A percentile compares a stretch with the other conserved stretches of the same genome.
Evolutionary conservation across 495 filamentous ascomycete species (phyloP).

Genomic region (Elasticomyces elasticus): DNA sequence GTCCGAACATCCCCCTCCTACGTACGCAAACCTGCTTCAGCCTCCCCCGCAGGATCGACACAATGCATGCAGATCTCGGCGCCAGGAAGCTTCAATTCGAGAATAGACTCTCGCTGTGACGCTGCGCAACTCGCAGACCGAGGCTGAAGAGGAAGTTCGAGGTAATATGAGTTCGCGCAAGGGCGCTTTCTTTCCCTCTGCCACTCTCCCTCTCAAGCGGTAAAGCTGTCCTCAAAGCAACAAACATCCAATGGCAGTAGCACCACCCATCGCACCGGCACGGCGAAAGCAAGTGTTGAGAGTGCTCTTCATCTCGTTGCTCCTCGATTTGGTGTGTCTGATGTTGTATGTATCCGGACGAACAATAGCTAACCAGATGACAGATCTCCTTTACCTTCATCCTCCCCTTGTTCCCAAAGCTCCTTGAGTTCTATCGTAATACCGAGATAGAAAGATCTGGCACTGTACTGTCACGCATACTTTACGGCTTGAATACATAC

Average conservation of each 20-base stretch:
- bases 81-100: neutral
- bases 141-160: neutral
- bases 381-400: conserved; percentile 94
- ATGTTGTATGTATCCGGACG: neutral
- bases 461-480: conserved; percentile 64
- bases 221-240: too few species aligned
- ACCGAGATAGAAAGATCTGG: conserved; percentile 46
- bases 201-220: too few species aligned
- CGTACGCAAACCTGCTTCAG: too few species aligned
- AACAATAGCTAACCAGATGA: neutral
- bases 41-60: neutral
- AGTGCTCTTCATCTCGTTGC: conserved; percentile 62
- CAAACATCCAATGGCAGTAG: neutral
- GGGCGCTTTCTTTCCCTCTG: neutral
- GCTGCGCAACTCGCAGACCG: neutral
- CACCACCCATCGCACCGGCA: neutral
- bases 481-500: conserved; percentile 82
- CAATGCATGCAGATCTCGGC: neutral
- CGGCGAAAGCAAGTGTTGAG: conserved; percentile 69
- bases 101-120: neutral
- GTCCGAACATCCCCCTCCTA: too few species aligned
- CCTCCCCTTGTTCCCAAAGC: conserved; percentile 86
- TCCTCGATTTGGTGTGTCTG: conserved; percentile 55
- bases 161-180: neutral
- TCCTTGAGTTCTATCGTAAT: conserved; percentile 89